Percentiles rank a stretch among this genome's conserved stretches.
Evolutionary conservation across 1,284 basidiomycete species (phyloP).

Genomic region (Papiliotrema laurentii): DNA sequence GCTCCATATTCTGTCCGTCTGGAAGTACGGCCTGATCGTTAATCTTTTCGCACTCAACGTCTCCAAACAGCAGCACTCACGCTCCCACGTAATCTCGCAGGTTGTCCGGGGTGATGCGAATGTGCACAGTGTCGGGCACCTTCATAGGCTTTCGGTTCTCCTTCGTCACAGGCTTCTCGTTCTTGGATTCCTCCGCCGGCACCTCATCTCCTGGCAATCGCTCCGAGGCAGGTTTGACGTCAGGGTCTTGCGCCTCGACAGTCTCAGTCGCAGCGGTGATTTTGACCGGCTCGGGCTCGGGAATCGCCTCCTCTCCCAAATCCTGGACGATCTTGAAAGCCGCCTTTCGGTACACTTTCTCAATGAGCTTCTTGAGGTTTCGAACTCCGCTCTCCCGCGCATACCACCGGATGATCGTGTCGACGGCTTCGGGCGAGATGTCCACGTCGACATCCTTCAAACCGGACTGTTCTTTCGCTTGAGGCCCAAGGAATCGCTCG

Average conservation of each 20-base stretch:
- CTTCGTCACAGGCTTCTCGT: slow-evolving; percentile 56
- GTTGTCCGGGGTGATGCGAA: slow-evolving; percentile 79
- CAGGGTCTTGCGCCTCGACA: slow-evolving; percentile 44
- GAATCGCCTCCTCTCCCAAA: slow-evolving; percentile 80
- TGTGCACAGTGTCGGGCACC: slow-evolving; percentile 72
- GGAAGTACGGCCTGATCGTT: slow-evolving; percentile 64
- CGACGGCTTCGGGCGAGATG: slow-evolving; percentile 73
- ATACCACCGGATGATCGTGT: slow-evolving; percentile 91
- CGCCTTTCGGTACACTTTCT: slow-evolving; percentile 97
- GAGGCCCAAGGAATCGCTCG: slow-evolving; percentile 83
- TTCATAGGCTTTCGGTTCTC: slow-evolving; percentile 71
- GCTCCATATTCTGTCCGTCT: slow-evolving; percentile 89
- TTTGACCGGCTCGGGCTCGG: slow-evolving; percentile 54
- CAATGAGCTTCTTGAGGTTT: slow-evolving; percentile 91
- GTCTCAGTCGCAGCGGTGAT: slow-evolving; percentile 15
- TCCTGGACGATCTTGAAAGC: slow-evolving; percentile 89
- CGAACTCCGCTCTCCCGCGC: slow-evolving; percentile 94
- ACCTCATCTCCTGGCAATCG: slow-evolving; percentile 41
- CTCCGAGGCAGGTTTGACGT: slow-evolving; percentile 47
- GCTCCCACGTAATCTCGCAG: slow-evolving; percentile 96
- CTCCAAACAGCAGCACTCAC: slow-evolving; percentile 8
- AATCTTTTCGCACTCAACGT: neutral
- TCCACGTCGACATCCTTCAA: slow-evolving; percentile 76
- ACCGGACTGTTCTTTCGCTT: slow-evolving; percentile 88
- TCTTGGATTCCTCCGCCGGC: slow-evolving; percentile 9